These are phyloP conservation scores for Aspergillus sp. DNA, from an alignment of 2,329 filamentous ascomycete genomes.

Conservation along the genomic window DNA sequence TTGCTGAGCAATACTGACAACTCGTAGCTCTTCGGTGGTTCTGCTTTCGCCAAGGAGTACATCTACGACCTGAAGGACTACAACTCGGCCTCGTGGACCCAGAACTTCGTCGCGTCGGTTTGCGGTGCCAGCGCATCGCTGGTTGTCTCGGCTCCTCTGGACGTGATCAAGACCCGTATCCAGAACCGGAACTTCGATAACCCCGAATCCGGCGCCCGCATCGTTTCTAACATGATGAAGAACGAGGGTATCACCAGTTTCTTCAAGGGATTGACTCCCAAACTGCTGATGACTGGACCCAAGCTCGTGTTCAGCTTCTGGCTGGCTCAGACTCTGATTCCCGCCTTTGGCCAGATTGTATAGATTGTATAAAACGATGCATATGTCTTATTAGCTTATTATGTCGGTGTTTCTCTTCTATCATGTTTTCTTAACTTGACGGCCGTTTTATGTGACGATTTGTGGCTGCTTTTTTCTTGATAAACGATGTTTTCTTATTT, in stretches of 20 bases:
- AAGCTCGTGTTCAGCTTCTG: constrained; percentile 99
- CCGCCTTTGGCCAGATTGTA: constrained; percentile 68
- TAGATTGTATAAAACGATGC: constrained; percentile 25
- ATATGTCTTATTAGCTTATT: constrained; percentile 9
- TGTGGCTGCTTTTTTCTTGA: background rate
- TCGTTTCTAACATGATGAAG: constrained; percentile 85
- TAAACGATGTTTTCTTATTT: background rate
- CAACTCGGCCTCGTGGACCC: constrained; percentile 86
- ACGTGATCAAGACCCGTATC: constrained; percentile 97
- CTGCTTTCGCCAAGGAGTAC: constrained; percentile 95
- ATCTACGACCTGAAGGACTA: constrained; percentile 84
- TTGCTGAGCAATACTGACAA: constrained; percentile 5
- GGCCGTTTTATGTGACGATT: constrained; percentile 8
- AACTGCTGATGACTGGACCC: constrained; percentile 97
- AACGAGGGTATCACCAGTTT: constrained; percentile 79
- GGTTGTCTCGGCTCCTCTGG: constrained; percentile 87
- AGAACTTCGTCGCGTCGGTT: constrained; percentile 97
- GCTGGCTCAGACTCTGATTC: constrained; percentile 96
- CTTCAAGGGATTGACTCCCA: constrained; percentile 96
- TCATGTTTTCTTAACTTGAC: constrained; percentile 2
- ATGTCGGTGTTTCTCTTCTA: constrained; percentile 3
- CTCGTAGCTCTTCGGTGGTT: constrained; percentile 84
- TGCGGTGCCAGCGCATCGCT: constrained; percentile 92
- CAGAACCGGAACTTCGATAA: constrained; percentile 99
- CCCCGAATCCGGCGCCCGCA: constrained; percentile 86